Conservation (phyloP, 2,329 filamentous ascomycete genomes). For the Camillea tinctor region DNA sequence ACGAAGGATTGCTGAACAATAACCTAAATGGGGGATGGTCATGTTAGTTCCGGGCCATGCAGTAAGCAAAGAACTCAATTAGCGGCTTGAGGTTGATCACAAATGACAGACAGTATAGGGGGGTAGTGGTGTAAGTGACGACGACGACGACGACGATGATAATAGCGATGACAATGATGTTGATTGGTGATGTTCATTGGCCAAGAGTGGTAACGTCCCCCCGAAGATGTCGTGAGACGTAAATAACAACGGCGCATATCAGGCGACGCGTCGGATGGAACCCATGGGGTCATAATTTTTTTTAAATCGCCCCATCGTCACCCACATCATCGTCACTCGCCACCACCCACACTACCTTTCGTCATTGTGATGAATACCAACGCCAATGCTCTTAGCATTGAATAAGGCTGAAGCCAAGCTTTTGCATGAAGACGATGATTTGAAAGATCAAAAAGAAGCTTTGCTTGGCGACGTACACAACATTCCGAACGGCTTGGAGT, state of each 20-base stretch:
- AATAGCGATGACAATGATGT: constrained; percentile 9
- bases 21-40: constrained; percentile 41
- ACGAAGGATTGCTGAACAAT: constrained; percentile 60
- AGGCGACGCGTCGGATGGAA: background rate
- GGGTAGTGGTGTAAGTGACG: background rate
- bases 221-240: background rate
- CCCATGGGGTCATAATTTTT: background rate
- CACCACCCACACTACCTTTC: background rate
- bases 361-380: background rate
- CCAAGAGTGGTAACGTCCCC: background rate
- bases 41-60: constrained; percentile 6
- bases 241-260: background rate
- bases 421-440: constrained; percentile 12
- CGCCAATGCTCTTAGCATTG: background rate
- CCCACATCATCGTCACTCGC: background rate
- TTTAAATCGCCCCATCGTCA: background rate
- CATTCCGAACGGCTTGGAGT: constrained; percentile 36
- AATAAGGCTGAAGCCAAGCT: constrained; percentile 10
- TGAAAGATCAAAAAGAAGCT: constrained; percentile 23
- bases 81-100: background rate
- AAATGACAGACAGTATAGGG: background rate
- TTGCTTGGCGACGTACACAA: constrained; percentile 36
- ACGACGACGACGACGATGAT: constrained; percentile 1
- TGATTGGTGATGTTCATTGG: constrained; percentile 7
- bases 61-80: background rate